Base-by-base conservation (phyloP, 768 basidiomycete genomes). In the Trichaptum fuscoviolaceum region DNA sequence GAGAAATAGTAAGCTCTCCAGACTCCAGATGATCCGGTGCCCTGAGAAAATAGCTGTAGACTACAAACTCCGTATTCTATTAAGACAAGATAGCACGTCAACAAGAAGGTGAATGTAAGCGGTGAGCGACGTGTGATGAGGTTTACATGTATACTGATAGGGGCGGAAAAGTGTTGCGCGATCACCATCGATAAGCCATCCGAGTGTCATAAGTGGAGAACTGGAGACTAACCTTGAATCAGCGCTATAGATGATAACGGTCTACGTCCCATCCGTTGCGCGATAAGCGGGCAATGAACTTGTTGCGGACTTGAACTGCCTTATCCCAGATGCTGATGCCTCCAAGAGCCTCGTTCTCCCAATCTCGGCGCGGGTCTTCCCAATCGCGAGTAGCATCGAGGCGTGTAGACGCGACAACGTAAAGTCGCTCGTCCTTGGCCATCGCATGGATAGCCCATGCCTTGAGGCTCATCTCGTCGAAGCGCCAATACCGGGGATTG, bases 401-500 rank as follows among this genome's bases (percentile, higher is more conserved):
- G 25, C 59, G 24, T 3, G 30, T 61, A 25, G 59, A 61, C 59
- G 59, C 59, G 3, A 61, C 59, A 18, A 61, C 59, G 30, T 61
- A 34, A 34, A 61, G 59, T 18, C 59, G 59, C 15, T 61, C 59
- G 15, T 61, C 59, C 59, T 61, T 61, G 10, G 24, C 59, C 59
- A 61, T 61, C 23, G 59, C 59, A 9, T 25, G 59, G 23, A 61
- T 61, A 17, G 59, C 59, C 59, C 59, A 61, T 15, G 25, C 25
- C 59, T 61, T 61, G 25, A 61, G 30, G 59, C 59, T 61, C 59
- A 61, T 61, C 59, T 25, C 59, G 8, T 61, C 59, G 30, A 61
- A 61, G 8, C 59, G 24, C 59, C 59, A 61, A 23, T 61, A 61
- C 5, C 59, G 59, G 15, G 59, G 59, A 61, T 61, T 61, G 5